Base-by-base conservation (phyloP, 2,329 filamentous ascomycete genomes). In the Alternaria conjuncta region DNA sequence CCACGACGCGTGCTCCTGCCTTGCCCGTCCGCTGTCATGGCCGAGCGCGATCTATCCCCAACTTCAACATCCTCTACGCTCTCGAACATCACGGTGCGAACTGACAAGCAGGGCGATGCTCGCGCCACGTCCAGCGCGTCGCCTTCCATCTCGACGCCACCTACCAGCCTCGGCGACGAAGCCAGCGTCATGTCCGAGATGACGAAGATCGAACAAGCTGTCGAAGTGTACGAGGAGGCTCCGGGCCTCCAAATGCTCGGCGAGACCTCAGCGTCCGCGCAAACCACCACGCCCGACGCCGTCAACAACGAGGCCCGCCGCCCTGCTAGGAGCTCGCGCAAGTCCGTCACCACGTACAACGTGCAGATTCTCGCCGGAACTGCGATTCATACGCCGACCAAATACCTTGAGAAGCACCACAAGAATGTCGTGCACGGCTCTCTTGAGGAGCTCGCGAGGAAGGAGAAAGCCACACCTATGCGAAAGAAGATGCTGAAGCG, bases 341-440 rank as follows among this genome's bases (percentile, higher is more conserved):
- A 84, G 41, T 85, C 84, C 57, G 82, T 88, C 18, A 85, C 87
- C 12, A 86, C 89, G 15, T 93, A 93, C 80, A 93, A 93, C 71
- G 80, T 91, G 15, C 84, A 87, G 67, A 85, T 87, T 70, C 82
- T 91, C 55, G 86, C 84, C 61, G 89, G 89, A 68, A 91, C 87
- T 51, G 84, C 86, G 26, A 83, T 86, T 46, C 88, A 90, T 68
- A 88, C 85, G 81, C 79, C 84, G 81, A 78, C 75, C 36, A 80
- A 80, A 45, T 80, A 80, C 61, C 69, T 80, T 28, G 72, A 80
- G 60, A 77, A 77, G 60, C 78, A 80, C 44, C 77, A 77, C 66
- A 75, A 75, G 59, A 79, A 75, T 61, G 77, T 79, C 15, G 60
- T 79, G 47, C 77, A 78, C 60, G 76, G 74, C 50, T 65, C 66